Percentiles rank a stretch among this genome's conserved stretches.
Evolutionary conservation across 2,329 filamentous ascomycete species (phyloP).

Genomic region (Colletotrichum paranaense): DNA sequence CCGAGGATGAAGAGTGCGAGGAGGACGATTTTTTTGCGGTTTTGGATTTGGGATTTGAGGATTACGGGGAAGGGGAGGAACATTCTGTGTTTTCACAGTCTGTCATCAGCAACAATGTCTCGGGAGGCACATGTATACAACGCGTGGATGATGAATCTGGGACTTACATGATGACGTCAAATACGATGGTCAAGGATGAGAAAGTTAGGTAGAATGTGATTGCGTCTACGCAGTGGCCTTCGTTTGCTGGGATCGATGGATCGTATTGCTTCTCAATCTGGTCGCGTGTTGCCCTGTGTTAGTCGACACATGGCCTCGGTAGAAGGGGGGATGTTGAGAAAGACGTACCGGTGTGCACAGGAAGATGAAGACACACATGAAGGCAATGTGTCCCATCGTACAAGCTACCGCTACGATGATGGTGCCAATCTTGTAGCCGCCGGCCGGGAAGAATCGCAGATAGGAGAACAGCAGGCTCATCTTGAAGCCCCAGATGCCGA

Average conservation of each 20-base stretch:
- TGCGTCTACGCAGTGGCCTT: constrained; percentile 49
- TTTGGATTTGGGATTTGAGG: constrained; percentile 48
- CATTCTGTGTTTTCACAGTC: constrained; percentile 43
- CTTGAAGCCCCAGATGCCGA: constrained; percentile 58
- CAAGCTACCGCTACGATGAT: constrained; percentile 47
- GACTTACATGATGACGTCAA: constrained; percentile 53
- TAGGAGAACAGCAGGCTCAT: constrained; percentile 56
- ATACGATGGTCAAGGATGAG: constrained; percentile 53
- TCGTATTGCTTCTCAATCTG: constrained; percentile 54
- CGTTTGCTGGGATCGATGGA: constrained; percentile 42
- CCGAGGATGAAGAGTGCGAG: constrained; percentile 58
- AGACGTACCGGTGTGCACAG: constrained; percentile 46
- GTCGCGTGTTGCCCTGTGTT: background rate
- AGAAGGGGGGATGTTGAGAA: background rate
- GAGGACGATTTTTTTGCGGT: constrained; percentile 54
- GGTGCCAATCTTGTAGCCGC: constrained; percentile 46
- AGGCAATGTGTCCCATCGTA: constrained; percentile 51
- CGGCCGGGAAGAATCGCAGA: constrained; percentile 55
- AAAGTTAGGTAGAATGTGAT: constrained; percentile 56
- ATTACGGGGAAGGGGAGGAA: constrained; percentile 54
- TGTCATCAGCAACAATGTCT: background rate
- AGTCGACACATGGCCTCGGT: background rate
- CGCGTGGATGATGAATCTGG: no score
- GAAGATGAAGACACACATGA: constrained; percentile 49
- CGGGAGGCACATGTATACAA: no score